phyloP scores from a whole-genome alignment of 73 alveolate genomes.

The Blepharisma japonicum region DNA sequence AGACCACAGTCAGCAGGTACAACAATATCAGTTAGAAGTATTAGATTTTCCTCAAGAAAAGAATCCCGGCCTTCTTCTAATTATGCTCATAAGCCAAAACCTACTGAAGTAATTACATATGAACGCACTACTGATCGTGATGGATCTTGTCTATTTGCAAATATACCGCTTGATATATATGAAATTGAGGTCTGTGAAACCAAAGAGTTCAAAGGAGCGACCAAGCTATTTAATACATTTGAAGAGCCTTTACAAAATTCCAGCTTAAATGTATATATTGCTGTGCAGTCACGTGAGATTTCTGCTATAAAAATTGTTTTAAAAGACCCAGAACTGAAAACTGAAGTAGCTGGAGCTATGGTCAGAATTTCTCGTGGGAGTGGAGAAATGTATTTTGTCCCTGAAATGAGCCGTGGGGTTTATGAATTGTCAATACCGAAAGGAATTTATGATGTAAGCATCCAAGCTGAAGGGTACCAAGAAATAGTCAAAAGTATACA shows the following conservation, averaged over 20 bases:
- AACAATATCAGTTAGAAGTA: not conserved
- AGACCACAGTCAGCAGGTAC: not conserved
- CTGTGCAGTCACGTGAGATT: not conserved
- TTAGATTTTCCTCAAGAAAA: not conserved
- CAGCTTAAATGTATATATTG: slow-evolving; percentile 27
- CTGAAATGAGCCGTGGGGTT: slow-evolving; percentile 8
- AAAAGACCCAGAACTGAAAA: slow-evolving; percentile 10
- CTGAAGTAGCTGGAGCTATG: not conserved
- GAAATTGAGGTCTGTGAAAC: slow-evolving; percentile 49
- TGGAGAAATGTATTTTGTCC: not conserved
- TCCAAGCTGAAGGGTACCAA: not conserved
- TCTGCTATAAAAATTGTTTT: not conserved
- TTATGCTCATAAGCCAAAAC: slow-evolving; percentile 19
- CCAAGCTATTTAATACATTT: slow-evolving; percentile 30
- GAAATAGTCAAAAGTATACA: not conserved
- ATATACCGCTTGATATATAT: slow-evolving; percentile 51
- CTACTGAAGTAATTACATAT: slow-evolving; percentile 19
- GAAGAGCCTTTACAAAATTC: slow-evolving; percentile 9
- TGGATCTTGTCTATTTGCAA: slow-evolving; percentile 35
- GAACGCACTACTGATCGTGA: slow-evolving; percentile 42
- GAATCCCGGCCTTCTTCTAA: not conserved
- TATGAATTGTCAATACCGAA: slow-evolving; percentile 12
- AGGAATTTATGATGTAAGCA: not conserved
- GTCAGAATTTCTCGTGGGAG: not conserved
- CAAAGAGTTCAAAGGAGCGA: slow-evolving; percentile 37